Conservation (phyloP, 1,139 yeast species). For the Suhomyces terraborum region DNA sequence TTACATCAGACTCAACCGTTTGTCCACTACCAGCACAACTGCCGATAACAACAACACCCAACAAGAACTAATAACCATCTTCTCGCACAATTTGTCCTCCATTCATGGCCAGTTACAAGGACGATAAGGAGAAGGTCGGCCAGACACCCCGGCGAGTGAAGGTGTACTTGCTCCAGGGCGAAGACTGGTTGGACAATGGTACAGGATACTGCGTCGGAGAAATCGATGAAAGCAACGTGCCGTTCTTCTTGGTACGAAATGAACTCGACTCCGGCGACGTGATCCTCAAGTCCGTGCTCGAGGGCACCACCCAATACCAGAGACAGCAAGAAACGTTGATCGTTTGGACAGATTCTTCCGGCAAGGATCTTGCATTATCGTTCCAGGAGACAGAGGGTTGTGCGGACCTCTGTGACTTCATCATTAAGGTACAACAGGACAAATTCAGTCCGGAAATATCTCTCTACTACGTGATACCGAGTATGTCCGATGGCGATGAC, state of each 20-base stretch:
- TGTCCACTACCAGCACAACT: not conserved
- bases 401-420: slow-evolving; percentile 76
- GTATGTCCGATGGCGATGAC: slow-evolving; percentile 43
- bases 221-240: slow-evolving; percentile 44
- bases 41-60: not conserved
- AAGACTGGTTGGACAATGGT: slow-evolving; percentile 90
- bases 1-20: not conserved
- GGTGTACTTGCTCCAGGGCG: slow-evolving; percentile 78
- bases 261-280: slow-evolving; percentile 64
- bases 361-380: slow-evolving; percentile 83
- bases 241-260: slow-evolving; percentile 71
- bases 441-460: slow-evolving; percentile 68
- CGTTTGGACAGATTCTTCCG: slow-evolving; percentile 86
- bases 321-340: slow-evolving; percentile 92
- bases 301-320: slow-evolving; percentile 81
- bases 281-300: slow-evolving; percentile 64
- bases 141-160: slow-evolving; percentile 73
- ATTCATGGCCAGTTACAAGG: slow-evolving; percentile 6
- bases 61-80: too few relatives aligned
- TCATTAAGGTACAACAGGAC: slow-evolving; percentile 64
- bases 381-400: slow-evolving; percentile 95
- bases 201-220: slow-evolving; percentile 89
- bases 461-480: slow-evolving; percentile 68
- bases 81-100: not conserved
- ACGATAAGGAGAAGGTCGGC: slow-evolving; percentile 11